These are phyloP conservation scores for Eucalyptus caleyi DNA, from an alignment of 345 rosid genomes.

Conservation along the genomic window DNA sequence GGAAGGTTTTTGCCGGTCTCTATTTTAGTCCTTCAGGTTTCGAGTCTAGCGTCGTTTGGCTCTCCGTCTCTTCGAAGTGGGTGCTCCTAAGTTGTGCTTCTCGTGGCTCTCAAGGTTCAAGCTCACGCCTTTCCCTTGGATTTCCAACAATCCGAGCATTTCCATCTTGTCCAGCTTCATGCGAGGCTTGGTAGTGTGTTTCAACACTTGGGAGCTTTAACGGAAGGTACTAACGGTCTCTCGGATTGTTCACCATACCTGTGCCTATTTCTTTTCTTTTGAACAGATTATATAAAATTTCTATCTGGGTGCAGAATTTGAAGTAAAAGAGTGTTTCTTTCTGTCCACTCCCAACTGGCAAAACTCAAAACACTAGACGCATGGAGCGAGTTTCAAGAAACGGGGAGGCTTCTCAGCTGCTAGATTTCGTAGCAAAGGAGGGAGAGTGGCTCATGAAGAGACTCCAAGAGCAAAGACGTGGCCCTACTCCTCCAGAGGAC, in stretches of 20 bases:
- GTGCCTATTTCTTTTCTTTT: neutral
- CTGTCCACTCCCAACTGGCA: neutral
- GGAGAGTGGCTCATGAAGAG: constrained; percentile 32
- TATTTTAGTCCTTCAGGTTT: neutral
- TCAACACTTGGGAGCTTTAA: neutral
- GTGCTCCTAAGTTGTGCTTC: neutral
- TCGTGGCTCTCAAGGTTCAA: neutral
- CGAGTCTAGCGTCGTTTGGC: neutral
- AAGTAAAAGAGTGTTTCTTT: neutral
- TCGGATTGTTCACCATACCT: neutral
- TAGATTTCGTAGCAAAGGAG: constrained; percentile 27
- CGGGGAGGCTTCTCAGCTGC: constrained; percentile 19
- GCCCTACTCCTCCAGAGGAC: constrained; percentile 34
- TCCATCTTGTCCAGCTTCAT: neutral
- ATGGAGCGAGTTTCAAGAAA: neutral
- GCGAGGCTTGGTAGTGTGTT: neutral
- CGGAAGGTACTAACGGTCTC: neutral
- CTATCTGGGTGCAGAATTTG: neutral
- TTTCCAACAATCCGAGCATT: neutral
- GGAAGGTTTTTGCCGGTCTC: neutral
- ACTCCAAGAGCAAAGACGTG: neutral
- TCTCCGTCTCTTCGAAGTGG: neutral
- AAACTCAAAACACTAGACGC: neutral
- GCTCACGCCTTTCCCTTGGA: neutral
- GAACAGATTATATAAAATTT: neutral